Evolutionary conservation across 2,329 filamentous ascomycete species (phyloP).

Genomic region (Endoconidiophora polonica): DNA sequence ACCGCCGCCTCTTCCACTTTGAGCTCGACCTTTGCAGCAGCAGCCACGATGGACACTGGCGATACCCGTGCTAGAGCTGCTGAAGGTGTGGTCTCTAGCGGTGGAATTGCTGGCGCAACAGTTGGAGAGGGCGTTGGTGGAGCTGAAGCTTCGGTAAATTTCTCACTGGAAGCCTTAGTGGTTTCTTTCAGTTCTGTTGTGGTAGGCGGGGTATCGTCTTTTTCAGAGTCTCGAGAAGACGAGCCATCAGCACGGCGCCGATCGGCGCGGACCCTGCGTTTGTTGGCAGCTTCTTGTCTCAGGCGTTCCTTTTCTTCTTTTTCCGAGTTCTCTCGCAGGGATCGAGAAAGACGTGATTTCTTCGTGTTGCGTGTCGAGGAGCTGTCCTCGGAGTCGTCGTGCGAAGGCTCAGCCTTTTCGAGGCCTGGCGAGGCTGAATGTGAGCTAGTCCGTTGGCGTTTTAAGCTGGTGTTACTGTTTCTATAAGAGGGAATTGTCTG

Average conservation of each 20-base stretch:
- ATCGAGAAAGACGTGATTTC: constrained; percentile 43
- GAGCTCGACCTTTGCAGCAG: neutral
- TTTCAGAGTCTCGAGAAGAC: constrained; percentile 17
- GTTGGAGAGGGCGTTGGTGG: neutral
- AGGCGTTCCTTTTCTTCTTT: constrained; percentile 61
- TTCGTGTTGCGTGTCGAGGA: constrained; percentile 34
- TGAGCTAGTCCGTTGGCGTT: constrained; percentile 72
- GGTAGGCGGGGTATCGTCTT: constrained; percentile 21
- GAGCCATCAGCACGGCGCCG: constrained; percentile 67
- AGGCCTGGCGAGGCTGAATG: constrained; percentile 44
- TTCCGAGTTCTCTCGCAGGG: constrained; percentile 45
- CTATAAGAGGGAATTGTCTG: constrained; percentile 28
- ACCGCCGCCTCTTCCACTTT: neutral
- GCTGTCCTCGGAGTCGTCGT: constrained; percentile 60
- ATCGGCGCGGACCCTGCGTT: constrained; percentile 68
- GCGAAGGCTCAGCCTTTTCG: constrained; percentile 30
- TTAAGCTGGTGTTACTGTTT: constrained; percentile 46
- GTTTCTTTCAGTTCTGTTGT: constrained; percentile 16
- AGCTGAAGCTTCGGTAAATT: neutral
- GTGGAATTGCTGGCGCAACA: neutral
- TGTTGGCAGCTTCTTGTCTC: constrained; percentile 56
- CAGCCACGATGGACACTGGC: neutral
- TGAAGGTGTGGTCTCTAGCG: neutral
- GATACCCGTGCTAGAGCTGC: neutral
- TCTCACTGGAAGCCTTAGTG: neutral